Conservation (phyloP, 441 rosid species). For the Croton laevigatus region DNA sequence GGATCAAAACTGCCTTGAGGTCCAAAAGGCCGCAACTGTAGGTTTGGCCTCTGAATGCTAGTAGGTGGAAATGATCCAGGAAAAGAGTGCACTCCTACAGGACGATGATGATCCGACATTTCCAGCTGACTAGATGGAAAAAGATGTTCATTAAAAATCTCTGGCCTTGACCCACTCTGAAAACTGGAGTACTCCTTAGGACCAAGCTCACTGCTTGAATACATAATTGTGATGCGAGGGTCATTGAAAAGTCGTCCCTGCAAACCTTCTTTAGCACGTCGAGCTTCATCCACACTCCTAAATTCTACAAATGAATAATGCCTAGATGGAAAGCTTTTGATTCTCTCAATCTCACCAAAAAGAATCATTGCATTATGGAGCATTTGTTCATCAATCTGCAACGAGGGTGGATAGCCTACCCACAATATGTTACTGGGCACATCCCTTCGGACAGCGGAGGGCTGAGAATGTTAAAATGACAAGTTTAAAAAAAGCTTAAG, state of each 20-base stretch:
- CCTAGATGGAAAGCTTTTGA: constrained; percentile 76
- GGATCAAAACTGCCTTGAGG: constrained; percentile 56
- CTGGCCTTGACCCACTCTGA: constrained; percentile 60
- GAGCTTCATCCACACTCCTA: constrained; percentile 92
- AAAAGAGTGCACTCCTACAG: constrained; percentile 28
- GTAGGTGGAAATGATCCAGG: constrained; percentile 40
- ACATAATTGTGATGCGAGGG: constrained; percentile 87
- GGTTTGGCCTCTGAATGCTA: constrained; percentile 40
- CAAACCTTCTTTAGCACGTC: constrained; percentile 86
- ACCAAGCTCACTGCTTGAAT: constrained; percentile 63
- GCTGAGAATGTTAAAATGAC: constrained; percentile 47
- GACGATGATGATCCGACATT: constrained; percentile 41
- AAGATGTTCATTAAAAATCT: constrained; percentile 46
- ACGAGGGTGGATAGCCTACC: constrained; percentile 94
- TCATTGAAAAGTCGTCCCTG: constrained; percentile 91
- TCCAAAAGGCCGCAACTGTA: constrained; percentile 43
- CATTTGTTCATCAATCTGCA: constrained; percentile 89
- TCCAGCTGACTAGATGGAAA: constrained; percentile 46
- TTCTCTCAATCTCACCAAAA: constrained; percentile 96
- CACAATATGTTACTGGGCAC: constrained; percentile 81
- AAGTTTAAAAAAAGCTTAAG: constrained; percentile 26
- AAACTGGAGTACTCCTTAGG: constrained; percentile 52
- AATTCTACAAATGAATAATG: constrained; percentile 90
- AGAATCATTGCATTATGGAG: constrained; percentile 95
- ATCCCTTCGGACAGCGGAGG: constrained; percentile 46